phyloP scores from a whole-genome alignment of 495 filamentous ascomycete species.

The Pseudevernia furfuracea region DNA sequence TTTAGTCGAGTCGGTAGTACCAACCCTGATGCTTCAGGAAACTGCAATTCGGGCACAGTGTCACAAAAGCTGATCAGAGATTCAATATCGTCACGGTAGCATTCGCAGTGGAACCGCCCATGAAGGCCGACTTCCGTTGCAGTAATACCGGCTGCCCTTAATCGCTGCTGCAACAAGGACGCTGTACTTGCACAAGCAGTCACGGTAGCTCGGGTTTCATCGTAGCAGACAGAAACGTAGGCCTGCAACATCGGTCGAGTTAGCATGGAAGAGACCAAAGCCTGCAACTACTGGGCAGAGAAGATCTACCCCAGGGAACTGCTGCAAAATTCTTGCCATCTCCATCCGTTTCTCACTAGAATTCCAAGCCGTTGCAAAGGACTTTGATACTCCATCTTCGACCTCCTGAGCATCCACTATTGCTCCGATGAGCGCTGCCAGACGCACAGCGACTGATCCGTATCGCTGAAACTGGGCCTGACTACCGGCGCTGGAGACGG shows the following conservation, averaged over 20 bases:
- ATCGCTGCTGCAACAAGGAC: conserved; percentile 26
- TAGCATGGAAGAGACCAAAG: too few relatives aligned
- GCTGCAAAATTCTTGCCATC: conserved; percentile 25
- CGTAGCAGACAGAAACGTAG: conserved; percentile 41
- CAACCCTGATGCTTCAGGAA: conserved; percentile 34
- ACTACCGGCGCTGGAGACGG: conserved; percentile 27
- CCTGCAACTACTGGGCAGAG: too few relatives aligned
- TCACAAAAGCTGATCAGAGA: conserved; percentile 26
- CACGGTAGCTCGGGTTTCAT: conserved; percentile 35
- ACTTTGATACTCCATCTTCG: conserved; percentile 20
- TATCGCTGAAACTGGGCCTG: conserved; percentile 27
- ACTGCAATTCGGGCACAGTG: conserved; percentile 29
- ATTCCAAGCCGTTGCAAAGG: conserved; percentile 29
- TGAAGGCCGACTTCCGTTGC: conserved; percentile 31
- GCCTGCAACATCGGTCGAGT: conserved; percentile 28
- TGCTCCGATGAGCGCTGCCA: conserved; percentile 28
- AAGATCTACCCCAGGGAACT: conserved; percentile 17
- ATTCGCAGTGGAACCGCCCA: conserved; percentile 32
- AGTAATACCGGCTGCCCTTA: conserved; percentile 35
- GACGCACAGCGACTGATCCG: conserved; percentile 32
- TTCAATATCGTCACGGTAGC: conserved; percentile 20
- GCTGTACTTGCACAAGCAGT: conserved; percentile 28
- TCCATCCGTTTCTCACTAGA: conserved; percentile 19
- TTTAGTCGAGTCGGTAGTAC: conserved; percentile 30
- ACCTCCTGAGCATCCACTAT: conserved; percentile 36